phyloP scores from a whole-genome alignment of 1,284 basidiomycete genomes.

The Coriolopsis trogii region DNA sequence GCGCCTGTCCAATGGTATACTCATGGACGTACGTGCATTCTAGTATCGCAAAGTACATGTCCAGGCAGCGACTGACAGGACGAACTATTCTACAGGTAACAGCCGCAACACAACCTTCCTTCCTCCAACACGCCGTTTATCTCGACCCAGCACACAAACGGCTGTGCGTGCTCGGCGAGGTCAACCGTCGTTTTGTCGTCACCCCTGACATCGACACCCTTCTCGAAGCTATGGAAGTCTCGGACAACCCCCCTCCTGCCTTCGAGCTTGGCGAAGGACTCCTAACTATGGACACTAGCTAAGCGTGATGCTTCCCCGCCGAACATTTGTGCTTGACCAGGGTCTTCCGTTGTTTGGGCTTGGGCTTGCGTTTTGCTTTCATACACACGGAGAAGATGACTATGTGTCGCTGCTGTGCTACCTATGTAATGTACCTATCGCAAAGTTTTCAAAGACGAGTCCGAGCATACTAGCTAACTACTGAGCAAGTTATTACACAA shows the following conservation, averaged over 20 bases:
- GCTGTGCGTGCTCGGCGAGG: slow-evolving; percentile 79
- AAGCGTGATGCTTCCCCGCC: neutral
- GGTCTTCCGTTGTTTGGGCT: too few species aligned
- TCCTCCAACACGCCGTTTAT: slow-evolving; percentile 86
- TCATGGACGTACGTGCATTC: slow-evolving; percentile 67
- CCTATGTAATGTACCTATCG: slow-evolving; percentile 19
- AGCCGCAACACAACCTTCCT: slow-evolving; percentile 84
- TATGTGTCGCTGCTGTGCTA: slow-evolving; percentile 20
- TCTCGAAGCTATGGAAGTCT: slow-evolving; percentile 67
- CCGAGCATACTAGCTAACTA: slow-evolving; percentile 13
- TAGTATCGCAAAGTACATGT: slow-evolving; percentile 1
- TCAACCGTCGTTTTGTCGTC: slow-evolving; percentile 84
- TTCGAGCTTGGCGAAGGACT: slow-evolving; percentile 49
- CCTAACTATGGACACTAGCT: slow-evolving; percentile 60
- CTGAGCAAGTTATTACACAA: too few species aligned
- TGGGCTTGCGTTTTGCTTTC: too few species aligned
- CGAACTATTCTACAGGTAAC: slow-evolving; percentile 58
- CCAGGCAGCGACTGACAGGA: neutral
- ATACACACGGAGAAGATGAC: slow-evolving; percentile 11
- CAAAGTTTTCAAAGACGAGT: slow-evolving; percentile 6
- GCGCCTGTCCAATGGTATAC: slow-evolving; percentile 76
- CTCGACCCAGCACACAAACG: slow-evolving; percentile 64
- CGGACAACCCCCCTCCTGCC: slow-evolving; percentile 41
- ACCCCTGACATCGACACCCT: slow-evolving; percentile 86
- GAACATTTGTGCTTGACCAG: too few species aligned